These are phyloP conservation scores for Nematodospora anomalae DNA, from an alignment of 1,139 yeast genomes.

Conservation along the genomic window DNA sequence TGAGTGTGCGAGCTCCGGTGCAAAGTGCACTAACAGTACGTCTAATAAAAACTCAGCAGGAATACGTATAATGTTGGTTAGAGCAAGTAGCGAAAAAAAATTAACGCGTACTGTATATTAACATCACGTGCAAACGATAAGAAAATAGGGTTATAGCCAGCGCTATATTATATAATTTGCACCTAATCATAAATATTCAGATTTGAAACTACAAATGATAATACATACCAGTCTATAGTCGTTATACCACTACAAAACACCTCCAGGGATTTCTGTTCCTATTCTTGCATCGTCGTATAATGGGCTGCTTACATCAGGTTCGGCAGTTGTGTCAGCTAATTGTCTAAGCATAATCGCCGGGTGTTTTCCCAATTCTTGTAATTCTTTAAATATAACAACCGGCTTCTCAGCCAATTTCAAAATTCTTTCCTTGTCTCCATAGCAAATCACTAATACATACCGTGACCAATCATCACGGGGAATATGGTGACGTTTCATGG, in stretches of 20 bases:
- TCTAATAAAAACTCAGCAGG: too few relatives aligned
- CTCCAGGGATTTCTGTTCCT: conserved; percentile 57
- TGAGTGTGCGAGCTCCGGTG: too few relatives aligned
- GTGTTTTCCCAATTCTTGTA: conserved; percentile 82
- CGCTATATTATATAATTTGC: too few relatives aligned
- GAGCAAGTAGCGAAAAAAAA: too few relatives aligned
- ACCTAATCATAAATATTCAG: too few relatives aligned
- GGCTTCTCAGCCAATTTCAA: conserved; percentile 87
- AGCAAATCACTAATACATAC: conserved; percentile 85
- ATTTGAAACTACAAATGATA: too few relatives aligned
- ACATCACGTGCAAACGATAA: background rate
- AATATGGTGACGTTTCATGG: conserved; percentile 82
- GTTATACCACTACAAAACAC: conserved; percentile 48
- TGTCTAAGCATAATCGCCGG: conserved; percentile 94
- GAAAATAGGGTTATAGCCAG: conserved; percentile 1
- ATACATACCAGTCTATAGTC: too few relatives aligned
- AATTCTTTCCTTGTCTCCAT: conserved; percentile 87
- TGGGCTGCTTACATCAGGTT: conserved; percentile 34
- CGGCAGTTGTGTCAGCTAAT: conserved; percentile 46
- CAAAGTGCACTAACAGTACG: too few relatives aligned
- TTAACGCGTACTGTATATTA: too few relatives aligned
- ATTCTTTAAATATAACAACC: conserved; percentile 80
- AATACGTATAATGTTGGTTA: conserved; percentile 3
- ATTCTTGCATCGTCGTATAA: conserved; percentile 44
- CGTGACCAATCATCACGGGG: conserved; percentile 83